These are phyloP conservation scores for Quercus phellos DNA, from an alignment of 331 rosid species.

Conservation along the genomic window DNA sequence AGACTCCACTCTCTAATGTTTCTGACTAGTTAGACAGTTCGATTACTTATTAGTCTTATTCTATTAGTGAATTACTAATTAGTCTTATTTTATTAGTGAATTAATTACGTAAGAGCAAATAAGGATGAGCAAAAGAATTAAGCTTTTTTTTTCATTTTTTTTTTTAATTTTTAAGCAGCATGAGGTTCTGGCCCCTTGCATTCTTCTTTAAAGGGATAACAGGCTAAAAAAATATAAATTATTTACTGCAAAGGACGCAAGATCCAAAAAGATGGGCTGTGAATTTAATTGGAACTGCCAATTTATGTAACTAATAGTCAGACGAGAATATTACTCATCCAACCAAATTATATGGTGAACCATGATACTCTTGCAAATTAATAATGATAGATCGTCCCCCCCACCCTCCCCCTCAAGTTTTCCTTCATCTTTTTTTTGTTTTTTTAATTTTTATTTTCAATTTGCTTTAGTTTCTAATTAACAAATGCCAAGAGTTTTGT, in stretches of 20 bases:
- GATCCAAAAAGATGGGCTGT: constrained; percentile 70
- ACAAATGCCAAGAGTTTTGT: too few relatives aligned
- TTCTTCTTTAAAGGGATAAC: constrained; percentile 21
- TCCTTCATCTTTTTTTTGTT: neutral
- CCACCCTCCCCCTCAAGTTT: too few relatives aligned
- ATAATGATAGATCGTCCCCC: too few relatives aligned
- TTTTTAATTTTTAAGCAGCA: neutral
- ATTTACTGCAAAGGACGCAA: constrained; percentile 45
- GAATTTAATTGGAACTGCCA: constrained; percentile 30
- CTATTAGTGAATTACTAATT: neutral
- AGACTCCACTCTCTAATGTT: constrained; percentile 20
- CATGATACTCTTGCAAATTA: constrained; percentile 6
- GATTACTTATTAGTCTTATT: neutral
- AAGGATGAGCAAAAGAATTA: constrained; percentile 5
- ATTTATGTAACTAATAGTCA: constrained; percentile 36
- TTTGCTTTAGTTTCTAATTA: too few relatives aligned
- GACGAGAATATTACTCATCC: constrained; percentile 32
- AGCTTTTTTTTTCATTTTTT: neutral
- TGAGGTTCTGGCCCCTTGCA: constrained; percentile 19
- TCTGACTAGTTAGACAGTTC: constrained; percentile 10
- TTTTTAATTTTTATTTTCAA: neutral
- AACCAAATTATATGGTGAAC: constrained; percentile 21
- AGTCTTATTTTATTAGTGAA: neutral
- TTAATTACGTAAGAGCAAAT: constrained; percentile 1
- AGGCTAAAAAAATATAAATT: constrained; percentile 5